Evolutionary conservation across 2,329 filamentous ascomycete genomes (phyloP), one percentile per base, ranked within the genome.

Genomic region (Trichoderma hamatum): DNA sequence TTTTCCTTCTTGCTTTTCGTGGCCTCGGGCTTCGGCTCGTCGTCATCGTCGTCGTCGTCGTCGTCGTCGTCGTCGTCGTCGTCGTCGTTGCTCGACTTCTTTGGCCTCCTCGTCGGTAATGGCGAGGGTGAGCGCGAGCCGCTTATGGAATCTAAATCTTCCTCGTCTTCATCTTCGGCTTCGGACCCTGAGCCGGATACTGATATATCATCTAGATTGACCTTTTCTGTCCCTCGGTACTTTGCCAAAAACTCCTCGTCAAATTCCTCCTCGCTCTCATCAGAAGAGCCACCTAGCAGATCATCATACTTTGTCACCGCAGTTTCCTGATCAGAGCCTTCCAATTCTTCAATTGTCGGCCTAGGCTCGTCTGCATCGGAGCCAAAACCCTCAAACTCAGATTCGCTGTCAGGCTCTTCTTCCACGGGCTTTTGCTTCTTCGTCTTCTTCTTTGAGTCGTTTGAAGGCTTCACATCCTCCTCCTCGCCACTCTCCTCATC

Each of bases 231-330:
- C 16, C 79, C 77, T 54, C 73, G 72, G 68, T 77, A 78, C 26
- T 73, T 75, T 16, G 73, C 75, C 49, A 76, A 77, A 19, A 69
- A 73, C 39, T 79, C 76, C 21, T 76, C 71, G 28, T 81, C 78
- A 16, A 79, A 78, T 32, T 81, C 79, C 28, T 81, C 79, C 9
- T 82, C 78, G 1, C 83, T 82, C 9, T 82, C 80, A n/a, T 80
- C 79, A 10, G 80, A 82, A 0, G 82, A 84, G 14, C 78, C 79
- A 3, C 81, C 83, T 0, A 86, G 77, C 16, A 86, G 77, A 46
- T 81, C 75, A 32, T 84, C 83, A 66, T 83, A 83, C 59, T 84
- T 84, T 5, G 76, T 78, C 4, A 78, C 49, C 16, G 78, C 77
- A 3, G 77, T 73, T 58, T 82, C 80, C 26, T 79, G 79, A 0